Base-by-base conservation (phyloP, 768 basidiomycete species). In the Agaricus subrufescens region DNA sequence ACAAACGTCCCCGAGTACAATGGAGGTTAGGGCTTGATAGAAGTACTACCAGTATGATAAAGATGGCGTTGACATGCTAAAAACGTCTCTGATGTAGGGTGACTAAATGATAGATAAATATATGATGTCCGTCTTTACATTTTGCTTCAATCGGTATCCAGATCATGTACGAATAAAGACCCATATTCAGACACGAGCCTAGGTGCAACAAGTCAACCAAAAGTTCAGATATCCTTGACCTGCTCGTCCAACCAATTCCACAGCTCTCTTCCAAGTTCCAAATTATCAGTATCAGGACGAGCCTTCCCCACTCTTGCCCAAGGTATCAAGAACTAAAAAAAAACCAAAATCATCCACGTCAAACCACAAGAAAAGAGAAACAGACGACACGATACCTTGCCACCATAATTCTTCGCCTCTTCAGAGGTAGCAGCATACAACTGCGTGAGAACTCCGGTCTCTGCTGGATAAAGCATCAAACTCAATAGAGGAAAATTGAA, bases 181-280 rank as follows among this genome's bases (percentile, higher is more conserved):
- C 19, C 19, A 19, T 19, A 19, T 19, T 19, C 19, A 19, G 19
- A 19, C 19, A 19, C 19, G 19, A 19, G 19, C 19, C 19, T 19
- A 19, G 19, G 19, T 19, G 19, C 19, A 19, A 19, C 19, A 19
- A 19, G 19, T 19, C 19, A 19, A 19, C 19, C 19, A 19, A 19
- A 19, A 19, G 3, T 31, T 46, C 56, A 62, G 31, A 56, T 26
- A 29, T 58, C 59, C 25, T 62, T 45, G 10, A 78, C 68, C 51
- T 79, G 75, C 43, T 79, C 76, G 40, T 81, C 78, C 50, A 78
- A 58, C 69, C 73, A 81, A 3, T 65, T 64, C 79, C 79, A 80
- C 0, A 81, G 61, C 15, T 72, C 66, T 46, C 60, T 65, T 0
- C 70, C 71, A 6, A 70, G 54, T 39, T 67, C 58, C 27, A 67